A percentile compares a stretch with the other conserved stretches of the same genome.
phyloP scores from a whole-genome alignment of 768 basidiomycete species.

The Tubosaeta brunneosetosa region DNA sequence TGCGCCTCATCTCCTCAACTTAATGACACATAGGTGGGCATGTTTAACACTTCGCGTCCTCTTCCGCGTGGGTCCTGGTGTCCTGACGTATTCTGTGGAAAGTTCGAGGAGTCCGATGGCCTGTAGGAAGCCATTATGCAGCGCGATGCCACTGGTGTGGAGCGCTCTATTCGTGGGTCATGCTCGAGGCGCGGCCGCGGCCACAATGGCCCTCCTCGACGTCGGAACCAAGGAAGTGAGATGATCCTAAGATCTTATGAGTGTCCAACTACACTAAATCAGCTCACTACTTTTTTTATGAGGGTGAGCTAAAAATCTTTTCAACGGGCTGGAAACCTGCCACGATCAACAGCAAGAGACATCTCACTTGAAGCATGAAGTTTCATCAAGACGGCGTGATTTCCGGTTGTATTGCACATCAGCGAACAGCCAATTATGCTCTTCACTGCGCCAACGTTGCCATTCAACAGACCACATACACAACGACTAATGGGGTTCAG shows the following conservation, averaged over 20 bases:
- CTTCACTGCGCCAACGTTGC: constrained; percentile 45
- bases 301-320: too few relatives aligned
- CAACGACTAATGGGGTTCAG: constrained; percentile 19
- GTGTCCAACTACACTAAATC: too few relatives aligned
- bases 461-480: constrained; percentile 30
- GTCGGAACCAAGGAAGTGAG: not conserved
- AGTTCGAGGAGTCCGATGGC: not conserved
- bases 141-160: not conserved
- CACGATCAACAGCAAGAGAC: too few relatives aligned
- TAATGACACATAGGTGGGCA: too few relatives aligned
- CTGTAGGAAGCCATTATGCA: not conserved
- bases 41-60: not conserved
- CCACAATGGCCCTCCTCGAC: not conserved
- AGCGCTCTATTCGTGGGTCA: not conserved
- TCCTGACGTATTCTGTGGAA: too few relatives aligned
- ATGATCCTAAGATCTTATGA: not conserved
- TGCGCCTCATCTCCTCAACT: too few relatives aligned
- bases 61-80: not conserved
- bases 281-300: too few relatives aligned
- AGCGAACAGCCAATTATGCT: constrained; percentile 65
- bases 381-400: too few relatives aligned
- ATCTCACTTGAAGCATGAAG: too few relatives aligned
- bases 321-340: too few relatives aligned
- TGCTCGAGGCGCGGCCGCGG: not conserved
- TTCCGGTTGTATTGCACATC: too few relatives aligned